These are phyloP conservation scores for Cystobasidium onofrii DNA, from an alignment of 768 basidiomycete genomes.

Conservation along the genomic window DNA sequence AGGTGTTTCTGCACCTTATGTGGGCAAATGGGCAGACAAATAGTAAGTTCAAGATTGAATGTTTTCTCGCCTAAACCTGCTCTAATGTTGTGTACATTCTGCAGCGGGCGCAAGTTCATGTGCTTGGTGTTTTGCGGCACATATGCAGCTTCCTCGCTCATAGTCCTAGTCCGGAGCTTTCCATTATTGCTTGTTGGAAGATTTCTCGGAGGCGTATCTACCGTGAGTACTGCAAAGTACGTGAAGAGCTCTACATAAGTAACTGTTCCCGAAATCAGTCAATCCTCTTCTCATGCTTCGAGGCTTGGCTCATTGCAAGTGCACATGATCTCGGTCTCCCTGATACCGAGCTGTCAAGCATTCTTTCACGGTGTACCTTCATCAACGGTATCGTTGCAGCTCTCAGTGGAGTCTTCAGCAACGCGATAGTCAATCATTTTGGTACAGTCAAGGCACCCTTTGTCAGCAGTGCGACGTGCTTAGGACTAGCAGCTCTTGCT, in stretches of 20 bases:
- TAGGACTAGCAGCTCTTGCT: slow-evolving; percentile 54
- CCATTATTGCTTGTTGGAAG: slow-evolving; percentile 60
- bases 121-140: slow-evolving; percentile 66
- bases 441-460: slow-evolving; percentile 59
- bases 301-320: slow-evolving; percentile 67
- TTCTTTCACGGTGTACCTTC: slow-evolving; percentile 66
- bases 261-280: neutral
- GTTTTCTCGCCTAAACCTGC: no score
- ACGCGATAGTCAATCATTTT: slow-evolving; percentile 56
- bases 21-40: slow-evolving; percentile 71
- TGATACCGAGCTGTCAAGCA: slow-evolving; percentile 56
- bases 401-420: slow-evolving; percentile 59
- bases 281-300: slow-evolving; percentile 54
- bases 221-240: slow-evolving; percentile 39
- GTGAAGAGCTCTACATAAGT: slow-evolving; percentile 44
- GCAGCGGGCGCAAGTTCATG: slow-evolving; percentile 59
- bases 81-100: neutral
- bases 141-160: slow-evolving; percentile 57
- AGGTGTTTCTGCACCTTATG: slow-evolving; percentile 60
- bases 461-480: slow-evolving; percentile 55
- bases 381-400: slow-evolving; percentile 67
- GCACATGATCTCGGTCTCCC: slow-evolving; percentile 53
- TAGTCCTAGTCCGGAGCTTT: slow-evolving; percentile 55
- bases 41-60: slow-evolving; percentile 55
- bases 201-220: slow-evolving; percentile 62